These are phyloP conservation scores for Blastocystis sp. DNA, from an alignment of 352 stramenopile genomes.

Conservation along the genomic window DNA sequence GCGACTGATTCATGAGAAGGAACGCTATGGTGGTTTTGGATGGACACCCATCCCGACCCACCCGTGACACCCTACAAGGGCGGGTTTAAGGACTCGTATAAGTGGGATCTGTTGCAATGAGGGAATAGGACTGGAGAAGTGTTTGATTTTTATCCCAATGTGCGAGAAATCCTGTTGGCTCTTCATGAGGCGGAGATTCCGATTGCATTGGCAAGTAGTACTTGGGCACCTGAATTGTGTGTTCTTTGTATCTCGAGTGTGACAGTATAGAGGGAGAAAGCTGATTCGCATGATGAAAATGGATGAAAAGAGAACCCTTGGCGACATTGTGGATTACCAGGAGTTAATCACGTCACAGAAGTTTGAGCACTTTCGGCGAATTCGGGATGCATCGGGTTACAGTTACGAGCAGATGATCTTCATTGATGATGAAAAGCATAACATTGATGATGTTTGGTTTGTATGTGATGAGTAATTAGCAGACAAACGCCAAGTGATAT, in stretches of 20 bases:
- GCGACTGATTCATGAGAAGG: background rate
- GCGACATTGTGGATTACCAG: slow-evolving; percentile 42
- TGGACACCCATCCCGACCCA: slow-evolving; percentile 41
- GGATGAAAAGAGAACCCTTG: slow-evolving; percentile 30
- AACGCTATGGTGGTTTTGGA: slow-evolving; percentile 63
- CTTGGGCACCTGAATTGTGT: slow-evolving; percentile 54
- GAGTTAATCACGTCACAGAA: slow-evolving; percentile 63
- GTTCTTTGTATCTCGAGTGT: background rate
- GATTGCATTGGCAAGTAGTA: slow-evolving; percentile 64
- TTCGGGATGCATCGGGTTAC: slow-evolving; percentile 42
- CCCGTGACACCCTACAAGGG: background rate
- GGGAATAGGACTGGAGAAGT: slow-evolving; percentile 25
- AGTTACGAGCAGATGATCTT: slow-evolving; percentile 66
- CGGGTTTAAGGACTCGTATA: slow-evolving; percentile 36
- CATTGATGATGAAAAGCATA: slow-evolving; percentile 64
- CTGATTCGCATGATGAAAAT: slow-evolving; percentile 40
- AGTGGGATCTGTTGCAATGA: background rate
- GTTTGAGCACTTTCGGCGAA: slow-evolving; percentile 48
- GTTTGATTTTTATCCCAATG: slow-evolving; percentile 61
- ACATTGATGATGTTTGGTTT: slow-evolving; percentile 35
- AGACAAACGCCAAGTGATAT: slow-evolving; percentile 54
- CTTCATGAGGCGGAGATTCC: slow-evolving; percentile 63
- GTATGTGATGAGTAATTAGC: background rate
- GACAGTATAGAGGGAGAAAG: slow-evolving; percentile 15
- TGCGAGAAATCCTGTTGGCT: slow-evolving; percentile 45